Base-by-base conservation (phyloP, 2,329 filamentous ascomycete species). In the Penicillium sp. region DNA sequence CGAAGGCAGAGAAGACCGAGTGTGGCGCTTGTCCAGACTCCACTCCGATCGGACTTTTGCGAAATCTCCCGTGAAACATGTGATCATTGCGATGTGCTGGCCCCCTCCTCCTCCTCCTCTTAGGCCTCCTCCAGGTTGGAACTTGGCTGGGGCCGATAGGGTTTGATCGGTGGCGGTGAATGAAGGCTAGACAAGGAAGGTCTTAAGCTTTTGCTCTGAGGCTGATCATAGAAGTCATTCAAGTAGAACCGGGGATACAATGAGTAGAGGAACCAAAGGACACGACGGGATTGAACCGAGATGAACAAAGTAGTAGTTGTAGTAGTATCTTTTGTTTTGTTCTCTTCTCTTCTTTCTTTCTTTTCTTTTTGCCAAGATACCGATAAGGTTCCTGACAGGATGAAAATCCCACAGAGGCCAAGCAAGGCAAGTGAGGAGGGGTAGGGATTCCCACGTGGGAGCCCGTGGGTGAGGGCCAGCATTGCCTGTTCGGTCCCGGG, bases 401-500 rank as follows among this genome's bases (percentile, higher is more conserved):
- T 22, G 28, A 13, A 19, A 50, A 47, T 13, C 7, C 17, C 40
- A 22, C n/a, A 44, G 26, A 10, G 8, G 26, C 45, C 45, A 49
- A 47, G 44, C 44, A 47, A 45, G n/a, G n/a, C n/a, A n/a, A n/a
- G 44, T 51, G 33, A 53, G 59, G 59, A 61, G 61, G 58, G 61
- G 61, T 50, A 58, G 33, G 56, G 51, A 62, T 62, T 57, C 28
- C 64, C 66, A 66, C 59, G 62, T 68, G 64, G 66, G 44, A 58
- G 63, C 58, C 62, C 63, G 61, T 26, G 38, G 59, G 54, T 44
- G 24, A 65, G 19, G 26, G 59, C 24, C 56, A 59, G 45, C 53
- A 22, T 60, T 63, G 17, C 63, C 61, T 59, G 45, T 62, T 66
- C 49, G 40, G 61, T 45, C 30, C 13, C 60, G 56, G 56, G 64